Evolutionary conservation across 2,329 filamentous ascomycete genomes (phyloP).

Genomic region (Stachybotrys elegans): DNA sequence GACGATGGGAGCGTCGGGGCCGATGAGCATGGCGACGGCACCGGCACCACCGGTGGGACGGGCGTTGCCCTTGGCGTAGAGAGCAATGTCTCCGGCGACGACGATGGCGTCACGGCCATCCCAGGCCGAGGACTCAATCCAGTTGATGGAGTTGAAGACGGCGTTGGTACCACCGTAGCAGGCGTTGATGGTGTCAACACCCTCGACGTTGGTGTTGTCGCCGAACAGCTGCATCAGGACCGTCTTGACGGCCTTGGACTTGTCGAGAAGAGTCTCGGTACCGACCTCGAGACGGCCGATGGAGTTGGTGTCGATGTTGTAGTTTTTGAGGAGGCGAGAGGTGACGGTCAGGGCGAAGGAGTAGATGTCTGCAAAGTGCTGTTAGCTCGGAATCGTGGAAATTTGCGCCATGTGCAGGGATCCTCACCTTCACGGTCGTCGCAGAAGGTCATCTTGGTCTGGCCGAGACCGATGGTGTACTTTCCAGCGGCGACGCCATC

Average conservation of each 20-base stretch:
- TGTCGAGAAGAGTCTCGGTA: constrained; percentile 81
- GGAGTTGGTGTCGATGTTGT: constrained; percentile 72
- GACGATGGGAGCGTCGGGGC: constrained; percentile 71
- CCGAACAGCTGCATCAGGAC: constrained; percentile 83
- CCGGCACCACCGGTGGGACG: constrained; percentile 78
- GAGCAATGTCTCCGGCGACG: constrained; percentile 75
- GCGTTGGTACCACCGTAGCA: constrained; percentile 86
- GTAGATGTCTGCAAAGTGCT: constrained; percentile 76
- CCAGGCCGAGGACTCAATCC: constrained; percentile 83
- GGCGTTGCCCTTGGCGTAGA: constrained; percentile 79
- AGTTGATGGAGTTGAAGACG: constrained; percentile 78
- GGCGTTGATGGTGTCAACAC: constrained; percentile 77
- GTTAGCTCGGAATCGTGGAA: constrained; percentile 7
- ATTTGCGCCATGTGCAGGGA: constrained; percentile 3
- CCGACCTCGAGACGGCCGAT: constrained; percentile 80
- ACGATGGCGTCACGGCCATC: constrained; percentile 79
- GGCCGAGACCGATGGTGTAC: constrained; percentile 86
- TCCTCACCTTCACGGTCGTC: constrained; percentile 77
- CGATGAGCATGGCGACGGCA: constrained; percentile 72
- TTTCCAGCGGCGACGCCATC: constrained; percentile 78
- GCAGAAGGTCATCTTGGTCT: constrained; percentile 91
- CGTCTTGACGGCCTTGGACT: constrained; percentile 87
- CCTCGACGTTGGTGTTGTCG: constrained; percentile 79
- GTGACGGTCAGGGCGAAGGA: constrained; percentile 75
- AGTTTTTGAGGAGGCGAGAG: constrained; percentile 75